Conservation (phyloP, 179 eudicot species). For the Beta corolliflora region DNA sequence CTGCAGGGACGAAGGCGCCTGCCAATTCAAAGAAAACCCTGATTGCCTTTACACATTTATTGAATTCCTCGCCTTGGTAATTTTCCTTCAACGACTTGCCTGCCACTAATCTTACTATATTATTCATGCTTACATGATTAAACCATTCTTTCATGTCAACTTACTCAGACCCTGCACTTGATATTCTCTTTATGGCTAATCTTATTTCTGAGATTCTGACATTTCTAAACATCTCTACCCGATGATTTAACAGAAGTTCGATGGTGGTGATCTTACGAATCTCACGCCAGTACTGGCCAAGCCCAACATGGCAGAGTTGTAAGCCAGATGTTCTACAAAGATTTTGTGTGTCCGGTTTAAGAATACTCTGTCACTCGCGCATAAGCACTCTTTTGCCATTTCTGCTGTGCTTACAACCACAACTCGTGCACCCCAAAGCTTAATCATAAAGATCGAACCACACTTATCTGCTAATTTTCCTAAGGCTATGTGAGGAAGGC, state of each 20-base stretch:
- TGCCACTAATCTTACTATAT: not conserved
- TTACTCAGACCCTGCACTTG: not conserved
- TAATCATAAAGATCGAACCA: constrained; percentile 20
- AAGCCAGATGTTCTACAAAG: not conserved
- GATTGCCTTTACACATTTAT: too few species aligned
- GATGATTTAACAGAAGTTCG: constrained; percentile 8
- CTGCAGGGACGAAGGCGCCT: too few species aligned
- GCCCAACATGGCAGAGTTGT: not conserved
- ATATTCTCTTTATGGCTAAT: not conserved
- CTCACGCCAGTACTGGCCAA: constrained; percentile 7
- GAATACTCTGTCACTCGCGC: not conserved
- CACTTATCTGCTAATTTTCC: constrained; percentile 24
- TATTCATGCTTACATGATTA: not conserved
- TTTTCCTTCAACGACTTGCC: too few species aligned
- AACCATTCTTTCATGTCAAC: constrained; percentile 27
- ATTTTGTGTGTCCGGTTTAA: not conserved
- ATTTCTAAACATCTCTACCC: not conserved
- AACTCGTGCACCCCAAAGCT: constrained; percentile 3
- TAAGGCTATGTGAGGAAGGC: constrained; percentile 3
- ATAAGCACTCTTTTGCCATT: constrained; percentile 17
- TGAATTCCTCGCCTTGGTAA: too few species aligned
- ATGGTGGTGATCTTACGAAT: not conserved
- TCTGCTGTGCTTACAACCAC: constrained; percentile 26
- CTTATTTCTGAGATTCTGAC: constrained; percentile 17
- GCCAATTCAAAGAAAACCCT: too few species aligned